Conservation (phyloP, 2,329 filamentous ascomycete species). For the Fusarium nygamai region DNA sequence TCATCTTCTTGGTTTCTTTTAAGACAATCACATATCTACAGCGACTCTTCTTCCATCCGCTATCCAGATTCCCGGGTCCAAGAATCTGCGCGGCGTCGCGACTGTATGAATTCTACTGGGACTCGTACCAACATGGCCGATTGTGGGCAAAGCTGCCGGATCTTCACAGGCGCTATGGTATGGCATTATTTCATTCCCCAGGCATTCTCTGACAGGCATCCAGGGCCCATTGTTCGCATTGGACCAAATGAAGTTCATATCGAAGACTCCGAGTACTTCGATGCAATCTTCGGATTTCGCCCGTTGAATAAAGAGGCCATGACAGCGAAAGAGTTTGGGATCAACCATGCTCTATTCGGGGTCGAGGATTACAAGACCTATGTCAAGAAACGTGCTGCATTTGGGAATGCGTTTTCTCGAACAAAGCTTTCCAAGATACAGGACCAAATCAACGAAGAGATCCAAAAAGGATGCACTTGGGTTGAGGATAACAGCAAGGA, state of each 20-base stretch:
- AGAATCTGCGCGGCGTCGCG: background rate
- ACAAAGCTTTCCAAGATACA: background rate
- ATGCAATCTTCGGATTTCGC: conserved; percentile 5
- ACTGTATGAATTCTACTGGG: background rate
- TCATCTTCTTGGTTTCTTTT: background rate
- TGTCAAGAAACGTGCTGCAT: background rate
- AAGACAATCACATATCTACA: background rate
- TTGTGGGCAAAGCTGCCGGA: background rate
- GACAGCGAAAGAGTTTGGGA: conserved; percentile 7
- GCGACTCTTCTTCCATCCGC: background rate
- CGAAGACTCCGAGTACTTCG: conserved; percentile 4
- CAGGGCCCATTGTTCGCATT: background rate
- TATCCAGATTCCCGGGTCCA: background rate
- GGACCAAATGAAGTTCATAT: conserved; percentile 6
- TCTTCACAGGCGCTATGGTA: background rate
- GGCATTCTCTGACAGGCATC: background rate
- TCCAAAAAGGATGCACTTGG: background rate
- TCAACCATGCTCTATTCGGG: background rate
- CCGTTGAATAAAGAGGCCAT: conserved; percentile 9
- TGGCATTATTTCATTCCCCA: background rate
- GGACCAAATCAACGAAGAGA: background rate
- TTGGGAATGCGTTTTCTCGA: background rate
- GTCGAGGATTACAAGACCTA: background rate
- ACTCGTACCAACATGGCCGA: background rate
- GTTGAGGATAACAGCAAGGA: background rate